phyloP scores from a whole-genome alignment of 2,329 filamentous ascomycete genomes.

The Biscogniauxia marginata region DNA sequence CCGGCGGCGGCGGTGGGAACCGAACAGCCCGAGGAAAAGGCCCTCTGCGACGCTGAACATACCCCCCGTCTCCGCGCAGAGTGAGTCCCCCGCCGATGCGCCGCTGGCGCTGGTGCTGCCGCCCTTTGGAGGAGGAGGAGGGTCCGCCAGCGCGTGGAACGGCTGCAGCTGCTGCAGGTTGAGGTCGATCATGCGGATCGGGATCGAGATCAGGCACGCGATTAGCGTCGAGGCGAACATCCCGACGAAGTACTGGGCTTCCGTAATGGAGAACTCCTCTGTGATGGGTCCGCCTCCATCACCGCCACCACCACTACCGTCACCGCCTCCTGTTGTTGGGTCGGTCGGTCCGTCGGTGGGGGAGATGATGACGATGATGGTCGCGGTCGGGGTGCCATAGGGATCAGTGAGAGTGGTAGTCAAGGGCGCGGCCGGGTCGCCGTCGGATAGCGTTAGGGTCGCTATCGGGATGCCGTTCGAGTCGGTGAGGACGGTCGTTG shows the following conservation, averaged over 20 bases:
- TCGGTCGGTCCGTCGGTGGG: too few species aligned
- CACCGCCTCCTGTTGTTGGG: background rate
- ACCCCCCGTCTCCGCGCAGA: slow-evolving; percentile 38
- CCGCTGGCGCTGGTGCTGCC: slow-evolving; percentile 33
- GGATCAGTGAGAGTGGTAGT: background rate
- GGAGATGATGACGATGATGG: background rate
- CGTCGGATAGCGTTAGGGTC: background rate
- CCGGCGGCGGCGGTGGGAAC: too few species aligned
- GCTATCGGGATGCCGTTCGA: background rate
- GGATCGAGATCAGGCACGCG: slow-evolving; percentile 13
- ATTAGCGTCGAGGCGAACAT: slow-evolving; percentile 15
- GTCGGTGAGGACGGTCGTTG: background rate
- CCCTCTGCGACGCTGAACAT: slow-evolving; percentile 33
- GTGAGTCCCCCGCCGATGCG: slow-evolving; percentile 36
- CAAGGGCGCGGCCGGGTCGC: background rate
- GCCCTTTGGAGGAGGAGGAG: slow-evolving; percentile 33
- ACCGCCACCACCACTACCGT: too few species aligned
- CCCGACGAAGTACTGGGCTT: slow-evolving; percentile 12
- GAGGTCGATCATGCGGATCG: slow-evolving; percentile 14
- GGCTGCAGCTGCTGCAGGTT: slow-evolving; percentile 25
- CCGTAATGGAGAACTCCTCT: slow-evolving; percentile 6
- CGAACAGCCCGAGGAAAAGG: slow-evolving; percentile 25
- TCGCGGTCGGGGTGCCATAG: background rate
- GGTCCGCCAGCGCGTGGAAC: slow-evolving; percentile 37
- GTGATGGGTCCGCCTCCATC: background rate